These are phyloP conservation scores for Teunomyces atbi DNA, from an alignment of 805 yeast genomes.

Conservation along the genomic window DNA sequence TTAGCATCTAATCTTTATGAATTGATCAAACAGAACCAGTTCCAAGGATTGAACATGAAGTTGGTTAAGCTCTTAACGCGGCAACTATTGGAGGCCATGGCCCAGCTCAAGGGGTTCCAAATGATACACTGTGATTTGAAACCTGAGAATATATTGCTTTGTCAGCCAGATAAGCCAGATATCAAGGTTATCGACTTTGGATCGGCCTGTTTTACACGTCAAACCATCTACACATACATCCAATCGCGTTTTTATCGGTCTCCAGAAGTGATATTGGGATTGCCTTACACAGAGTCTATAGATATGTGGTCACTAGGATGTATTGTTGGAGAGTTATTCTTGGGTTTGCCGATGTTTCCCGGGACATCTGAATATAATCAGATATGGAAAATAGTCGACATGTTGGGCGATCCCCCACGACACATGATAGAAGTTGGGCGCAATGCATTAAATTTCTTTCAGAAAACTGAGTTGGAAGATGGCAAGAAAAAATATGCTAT, in stretches of 20 bases:
- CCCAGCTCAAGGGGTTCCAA: conserved; percentile 76
- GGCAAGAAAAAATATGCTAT: conserved; percentile 31
- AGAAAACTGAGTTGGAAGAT: conserved; percentile 28
- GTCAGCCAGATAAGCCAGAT: conserved; percentile 77
- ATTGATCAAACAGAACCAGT: conserved; percentile 86
- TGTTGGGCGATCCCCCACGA: conserved; percentile 83
- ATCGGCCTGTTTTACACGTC: conserved; percentile 88
- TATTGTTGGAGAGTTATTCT: conserved; percentile 82
- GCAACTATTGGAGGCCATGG: conserved; percentile 79
- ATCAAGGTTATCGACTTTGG: conserved; percentile 96
- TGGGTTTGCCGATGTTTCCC: conserved; percentile 92
- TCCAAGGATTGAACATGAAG: conserved; percentile 81
- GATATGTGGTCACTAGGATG: conserved; percentile 99
- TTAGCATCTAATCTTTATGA: conserved; percentile 87
- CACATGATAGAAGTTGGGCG: conserved; percentile 98
- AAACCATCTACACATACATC: conserved; percentile 85
- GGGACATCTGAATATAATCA: conserved; percentile 95
- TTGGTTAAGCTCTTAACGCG: conserved; percentile 73
- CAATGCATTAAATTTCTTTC: conserved; percentile 68
- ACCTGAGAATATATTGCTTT: conserved; percentile 88
- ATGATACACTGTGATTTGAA: conserved; percentile 95
- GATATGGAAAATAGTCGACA: conserved; percentile 73
- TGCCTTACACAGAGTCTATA: conserved; percentile 88
- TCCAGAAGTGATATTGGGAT: conserved; percentile 90
- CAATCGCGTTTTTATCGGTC: conserved; percentile 92